Base-by-base conservation (phyloP, 1,139 yeast species). In the Saccharomyces hybrid region DNA sequence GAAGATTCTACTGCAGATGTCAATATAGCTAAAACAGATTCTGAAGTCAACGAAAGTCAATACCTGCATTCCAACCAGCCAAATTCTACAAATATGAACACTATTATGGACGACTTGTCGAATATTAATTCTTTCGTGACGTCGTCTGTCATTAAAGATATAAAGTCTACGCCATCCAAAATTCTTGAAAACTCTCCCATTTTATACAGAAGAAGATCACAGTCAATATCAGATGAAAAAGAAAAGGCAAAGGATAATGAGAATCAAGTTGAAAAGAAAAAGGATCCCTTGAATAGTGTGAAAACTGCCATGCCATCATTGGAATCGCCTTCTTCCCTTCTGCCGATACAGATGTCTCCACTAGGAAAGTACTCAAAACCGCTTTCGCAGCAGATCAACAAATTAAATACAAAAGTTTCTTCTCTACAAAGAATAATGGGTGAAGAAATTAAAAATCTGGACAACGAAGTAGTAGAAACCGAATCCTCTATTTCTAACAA, bases 101-200 rank as follows among this genome's bases (percentile, higher is more conserved):
- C 56, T 38, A 55, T 63, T 25, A 54, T 64, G 58, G 65, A 64
- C 47, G 63, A 62, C 49, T 48, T 63, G 34, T 56, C 64, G 5
- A 56, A 57, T 20, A 52, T 63, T 25, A 63, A 64, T 51, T 58
- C 66, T 1, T 50, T 64, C n/a, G 63, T 63, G 4, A 60, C 67
- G 14, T 61, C 67, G 3, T 63, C 68, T 7, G 61, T 58, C 13
- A 48, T 63, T 14, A 60, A 61, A 51, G 58, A 58, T 48, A 48
- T 55, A 7, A 59, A 59, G 47, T 27, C 56, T 1, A 46, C 60
- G 2, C 58, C 61, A 31, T 47, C 56, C 9, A 58, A 53, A n/a
- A 48, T 55, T 20, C 49, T 62, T 44, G 59, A 56, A 48, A 57
- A 53, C 47, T 67, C 63, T 23, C 68, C 63, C 42, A 62, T 59